Conservation (phyloP, 768 basidiomycete genomes). For the Leccinellum albellum region DNA sequence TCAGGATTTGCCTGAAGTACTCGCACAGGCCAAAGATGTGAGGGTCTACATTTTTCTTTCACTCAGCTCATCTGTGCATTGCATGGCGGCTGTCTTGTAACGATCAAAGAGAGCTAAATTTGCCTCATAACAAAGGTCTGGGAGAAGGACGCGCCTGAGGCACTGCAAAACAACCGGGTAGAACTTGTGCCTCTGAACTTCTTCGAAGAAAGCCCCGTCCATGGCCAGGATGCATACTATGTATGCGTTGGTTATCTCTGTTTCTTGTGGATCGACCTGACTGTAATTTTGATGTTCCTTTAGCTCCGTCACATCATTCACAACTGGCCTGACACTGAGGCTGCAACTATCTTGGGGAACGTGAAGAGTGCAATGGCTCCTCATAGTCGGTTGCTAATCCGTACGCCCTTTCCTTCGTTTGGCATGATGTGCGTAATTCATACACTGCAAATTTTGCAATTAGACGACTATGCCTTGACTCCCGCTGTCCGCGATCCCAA, state of each 20-base stretch:
- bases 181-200: background rate
- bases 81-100: background rate
- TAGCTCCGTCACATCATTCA: slow-evolving; percentile 30
- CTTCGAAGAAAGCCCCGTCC: background rate
- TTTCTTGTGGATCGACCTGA: background rate
- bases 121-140: background rate
- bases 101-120: background rate
- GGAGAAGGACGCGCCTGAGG: background rate
- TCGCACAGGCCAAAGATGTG: slow-evolving; percentile 19
- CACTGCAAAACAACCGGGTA: background rate
- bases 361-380: slow-evolving; percentile 28
- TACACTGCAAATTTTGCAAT: background rate
- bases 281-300: background rate
- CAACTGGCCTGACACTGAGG: slow-evolving; percentile 36
- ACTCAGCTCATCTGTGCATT: background rate
- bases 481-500: slow-evolving; percentile 8
- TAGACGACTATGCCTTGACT: slow-evolving; percentile 22
- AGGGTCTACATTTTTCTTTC: background rate
- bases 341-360: slow-evolving; percentile 29
- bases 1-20: slow-evolving; percentile 30
- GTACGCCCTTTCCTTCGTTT: slow-evolving; percentile 16
- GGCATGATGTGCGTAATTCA: background rate
- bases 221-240: background rate
- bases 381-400: slow-evolving; percentile 31
- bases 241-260: background rate